Base-by-base conservation (phyloP, 345 rosid species). In the Atalantia buxifolia region DNA sequence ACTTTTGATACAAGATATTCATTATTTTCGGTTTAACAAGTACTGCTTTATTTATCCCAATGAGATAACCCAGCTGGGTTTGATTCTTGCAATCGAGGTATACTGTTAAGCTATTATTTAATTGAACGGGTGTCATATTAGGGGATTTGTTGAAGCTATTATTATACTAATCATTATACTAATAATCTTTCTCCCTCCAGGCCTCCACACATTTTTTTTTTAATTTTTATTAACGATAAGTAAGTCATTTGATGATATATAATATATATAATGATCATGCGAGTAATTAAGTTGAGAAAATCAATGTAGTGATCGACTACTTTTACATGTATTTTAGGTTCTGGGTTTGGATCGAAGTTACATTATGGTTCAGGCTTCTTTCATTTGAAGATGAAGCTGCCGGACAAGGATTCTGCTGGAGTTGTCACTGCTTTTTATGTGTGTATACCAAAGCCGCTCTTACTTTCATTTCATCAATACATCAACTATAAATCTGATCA, bases 351-450 rank as follows among this genome's bases (percentile, higher is more conserved):
- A 25, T 92, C 97, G 40, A 89, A 83, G 83, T 76, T 55, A 35
- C 55, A 66, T 7, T 91, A 82, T 74, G 91, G 89, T 13, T 86
- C 89, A 40, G 93, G 97, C 64, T 89, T 77, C 75, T 86, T 91
- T 71, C 79, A 85, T 55, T 30, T 85, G 83, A 87, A 65, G 67
- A 83, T 91, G 21, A 91, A 87, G 86, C 55, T 88, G 53, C 91
- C 93, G 5, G 72, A 60, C 62, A 87, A 74, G 64, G 87, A 91
- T 86, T 81, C 92, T 8, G 87, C 92, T 0, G 94, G 97, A 22
- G 86, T 91, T 72, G 87, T 92, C 14, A 88, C 94, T 1, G 91
- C 92, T 19, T 91, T 85, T 74, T 92, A 91, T 75, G 94, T 92
- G 40, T 59, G 85, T 78, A 55, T 13, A 22, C n/a, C 4, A 18